phyloP scores from a whole-genome alignment of 75 land plant species.

The Selaginella tamariscina region DNA sequence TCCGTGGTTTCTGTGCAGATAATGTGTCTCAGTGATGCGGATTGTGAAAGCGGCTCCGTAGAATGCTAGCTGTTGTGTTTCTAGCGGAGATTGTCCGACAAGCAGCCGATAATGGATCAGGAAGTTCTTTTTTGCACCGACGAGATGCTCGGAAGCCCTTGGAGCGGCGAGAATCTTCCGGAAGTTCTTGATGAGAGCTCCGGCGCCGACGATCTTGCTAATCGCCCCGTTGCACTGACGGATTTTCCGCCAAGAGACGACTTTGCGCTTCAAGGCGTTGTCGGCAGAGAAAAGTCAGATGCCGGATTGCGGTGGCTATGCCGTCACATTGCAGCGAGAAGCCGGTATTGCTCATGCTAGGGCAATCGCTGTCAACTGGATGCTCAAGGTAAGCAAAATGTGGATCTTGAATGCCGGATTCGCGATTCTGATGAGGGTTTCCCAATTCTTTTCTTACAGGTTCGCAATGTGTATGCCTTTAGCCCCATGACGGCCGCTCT shows the following conservation, averaged over 20 bases:
- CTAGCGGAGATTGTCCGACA: background rate
- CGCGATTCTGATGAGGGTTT: background rate
- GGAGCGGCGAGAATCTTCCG: background rate
- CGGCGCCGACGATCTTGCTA: background rate
- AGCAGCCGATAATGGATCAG: background rate
- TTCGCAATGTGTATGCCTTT: constrained; percentile 10
- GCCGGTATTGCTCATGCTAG: background rate
- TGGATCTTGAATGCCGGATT: background rate
- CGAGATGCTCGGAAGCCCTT: constrained; percentile 2
- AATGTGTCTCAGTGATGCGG: too few relatives aligned
- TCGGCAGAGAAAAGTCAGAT: background rate
- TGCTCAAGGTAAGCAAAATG: constrained; percentile 4
- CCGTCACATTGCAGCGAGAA: background rate
- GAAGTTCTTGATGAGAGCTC: background rate
- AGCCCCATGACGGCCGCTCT: constrained; percentile 1
- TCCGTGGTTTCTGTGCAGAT: too few relatives aligned
- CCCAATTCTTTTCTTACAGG: background rate
- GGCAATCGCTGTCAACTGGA: background rate
- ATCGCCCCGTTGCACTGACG: too few relatives aligned
- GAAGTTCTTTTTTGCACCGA: constrained; percentile 3
- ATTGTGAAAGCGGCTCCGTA: too few relatives aligned
- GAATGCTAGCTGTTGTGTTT: too few relatives aligned
- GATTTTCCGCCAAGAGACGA: constrained; percentile 1
- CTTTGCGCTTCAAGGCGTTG: background rate
- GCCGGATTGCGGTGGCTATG: background rate